Base-by-base conservation (phyloP, 164 flowering plant genomes). In the Vitis riparia region DNA sequence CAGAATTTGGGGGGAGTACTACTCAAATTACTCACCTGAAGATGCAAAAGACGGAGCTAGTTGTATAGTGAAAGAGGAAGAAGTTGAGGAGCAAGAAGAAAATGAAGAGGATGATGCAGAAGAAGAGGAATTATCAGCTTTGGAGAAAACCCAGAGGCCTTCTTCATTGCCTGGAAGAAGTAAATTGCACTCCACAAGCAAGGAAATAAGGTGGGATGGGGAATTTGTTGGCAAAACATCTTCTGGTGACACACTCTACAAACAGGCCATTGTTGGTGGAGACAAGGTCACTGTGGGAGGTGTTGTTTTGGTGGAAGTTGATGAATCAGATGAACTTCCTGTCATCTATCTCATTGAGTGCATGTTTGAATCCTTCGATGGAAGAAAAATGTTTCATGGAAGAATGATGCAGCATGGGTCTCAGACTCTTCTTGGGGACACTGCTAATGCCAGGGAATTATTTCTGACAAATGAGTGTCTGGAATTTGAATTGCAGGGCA, bases 1-100 rank as follows among this genome's bases (percentile, higher is more conserved):
- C 68, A 80, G 90, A 67, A 86, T 92, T 63, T 95, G 99, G 99
- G 92, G 93, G 1, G 97, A 90, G 19, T 95, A 83, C 74, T 95
- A 95, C 68, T 90, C 93, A 37, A 90, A 87, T 59, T 85, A 83
- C 73, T 81, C 76, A 8, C 92, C 91, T 2, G 97, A 93, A 60
- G 87, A 82, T 47, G 44, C 61, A 29, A 81, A 84, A 48, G 86
- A 80, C 57, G 80, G 37, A 53, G 55, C n/a, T 44, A 13, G 9
- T 62, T 0, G 23, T 51, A 88, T 76, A 51, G 66, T 55, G 12
- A 82, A 80, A 71, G 85, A 72, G 56, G 82, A 76, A 30, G 82
- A 71, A 53, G 79, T 32, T 12, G 92, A 86, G 13, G 91, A 87
- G 53, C 74, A 85, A n/a, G 89, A 82, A 19, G 89, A 81, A 57